phyloP scores from a whole-genome alignment of 2,329 filamentous ascomycete genomes.

The Stagonosporopsis tanaceti region DNA sequence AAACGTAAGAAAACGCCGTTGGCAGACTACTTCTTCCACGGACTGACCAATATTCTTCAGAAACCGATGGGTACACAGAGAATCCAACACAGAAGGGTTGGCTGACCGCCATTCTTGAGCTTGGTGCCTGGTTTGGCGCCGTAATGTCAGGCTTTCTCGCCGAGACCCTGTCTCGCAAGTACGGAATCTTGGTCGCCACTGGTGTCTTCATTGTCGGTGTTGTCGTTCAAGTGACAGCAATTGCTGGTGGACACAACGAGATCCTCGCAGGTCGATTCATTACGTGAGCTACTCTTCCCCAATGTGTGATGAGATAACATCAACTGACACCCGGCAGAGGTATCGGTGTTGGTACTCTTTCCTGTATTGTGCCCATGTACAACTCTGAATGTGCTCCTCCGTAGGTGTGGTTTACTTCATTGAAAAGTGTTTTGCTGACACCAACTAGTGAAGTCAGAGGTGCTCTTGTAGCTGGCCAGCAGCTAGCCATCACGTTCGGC shows the following conservation, averaged over 20 bases:
- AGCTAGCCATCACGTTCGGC: constrained; percentile 66
- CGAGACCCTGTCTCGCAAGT: constrained; percentile 73
- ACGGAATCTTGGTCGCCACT: constrained; percentile 71
- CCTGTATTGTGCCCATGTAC: constrained; percentile 70
- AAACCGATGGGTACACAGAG: constrained; percentile 53
- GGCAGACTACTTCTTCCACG: neutral
- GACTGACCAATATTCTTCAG: constrained; percentile 26
- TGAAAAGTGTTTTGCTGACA: neutral
- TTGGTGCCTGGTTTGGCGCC: constrained; percentile 79
- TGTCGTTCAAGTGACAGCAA: constrained; percentile 70
- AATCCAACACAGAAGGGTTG: constrained; percentile 56
- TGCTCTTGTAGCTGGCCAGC: constrained; percentile 70
- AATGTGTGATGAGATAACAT: constrained; percentile 19
- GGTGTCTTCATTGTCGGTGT: constrained; percentile 75
- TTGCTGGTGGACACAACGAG: constrained; percentile 62
- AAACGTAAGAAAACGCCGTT: constrained; percentile 32
- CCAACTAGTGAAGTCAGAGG: constrained; percentile 69
- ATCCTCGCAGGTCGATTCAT: constrained; percentile 78
- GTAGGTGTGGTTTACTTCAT: constrained; percentile 17
- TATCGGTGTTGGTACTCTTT: constrained; percentile 73
- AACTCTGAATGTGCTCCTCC: constrained; percentile 60
- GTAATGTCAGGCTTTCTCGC: constrained; percentile 75
- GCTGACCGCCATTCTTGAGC: constrained; percentile 71
- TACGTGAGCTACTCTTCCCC: constrained; percentile 53
- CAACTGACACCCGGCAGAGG: constrained; percentile 43